Conservation (phyloP, 2,329 filamentous ascomycete genomes). For the Sordariomycetes sp. region DNA sequence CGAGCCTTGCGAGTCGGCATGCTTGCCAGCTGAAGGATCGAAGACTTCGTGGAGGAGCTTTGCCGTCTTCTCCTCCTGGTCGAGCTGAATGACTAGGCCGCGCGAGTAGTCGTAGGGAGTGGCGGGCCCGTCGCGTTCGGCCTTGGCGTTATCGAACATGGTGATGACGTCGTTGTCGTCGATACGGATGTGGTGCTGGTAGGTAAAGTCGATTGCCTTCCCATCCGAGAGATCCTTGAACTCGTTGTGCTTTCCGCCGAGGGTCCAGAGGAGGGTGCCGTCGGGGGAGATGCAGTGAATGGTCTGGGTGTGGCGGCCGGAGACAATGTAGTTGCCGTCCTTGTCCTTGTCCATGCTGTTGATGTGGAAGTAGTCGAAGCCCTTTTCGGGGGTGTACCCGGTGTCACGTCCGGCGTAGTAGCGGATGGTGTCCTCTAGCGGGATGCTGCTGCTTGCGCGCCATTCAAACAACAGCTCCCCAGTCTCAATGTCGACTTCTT, state of each 20-base stretch:
- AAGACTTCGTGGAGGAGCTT: conserved; percentile 32
- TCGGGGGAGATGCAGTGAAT: conserved; percentile 35
- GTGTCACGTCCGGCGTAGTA: conserved; percentile 5
- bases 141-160: conserved; percentile 23
- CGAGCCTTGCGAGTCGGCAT: conserved; percentile 32
- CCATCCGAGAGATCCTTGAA: conserved; percentile 23
- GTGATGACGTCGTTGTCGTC: conserved; percentile 43
- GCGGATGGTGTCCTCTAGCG: conserved; percentile 7
- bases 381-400: conserved; percentile 8
- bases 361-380: conserved; percentile 48
- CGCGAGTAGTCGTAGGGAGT: conserved; percentile 8
- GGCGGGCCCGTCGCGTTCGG: conserved; percentile 1
- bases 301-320: conserved; percentile 37
- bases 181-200: conserved; percentile 33
- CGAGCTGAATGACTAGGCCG: conserved; percentile 15
- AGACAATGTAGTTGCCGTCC: conserved; percentile 44
- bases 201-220: conserved; percentile 23
- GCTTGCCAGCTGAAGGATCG: conserved; percentile 33
- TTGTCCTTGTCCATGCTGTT: conserved; percentile 44
- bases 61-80: conserved; percentile 9
- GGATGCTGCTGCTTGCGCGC: conserved; percentile 17
- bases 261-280: conserved; percentile 40
- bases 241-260: conserved; percentile 23
- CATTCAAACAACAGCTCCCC: conserved; percentile 40
- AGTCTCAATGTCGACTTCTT: conserved; percentile 41